Evolutionary conservation across 2,329 filamentous ascomycete genomes (phyloP).

Genomic region (Teratosphaeria viscida): DNA sequence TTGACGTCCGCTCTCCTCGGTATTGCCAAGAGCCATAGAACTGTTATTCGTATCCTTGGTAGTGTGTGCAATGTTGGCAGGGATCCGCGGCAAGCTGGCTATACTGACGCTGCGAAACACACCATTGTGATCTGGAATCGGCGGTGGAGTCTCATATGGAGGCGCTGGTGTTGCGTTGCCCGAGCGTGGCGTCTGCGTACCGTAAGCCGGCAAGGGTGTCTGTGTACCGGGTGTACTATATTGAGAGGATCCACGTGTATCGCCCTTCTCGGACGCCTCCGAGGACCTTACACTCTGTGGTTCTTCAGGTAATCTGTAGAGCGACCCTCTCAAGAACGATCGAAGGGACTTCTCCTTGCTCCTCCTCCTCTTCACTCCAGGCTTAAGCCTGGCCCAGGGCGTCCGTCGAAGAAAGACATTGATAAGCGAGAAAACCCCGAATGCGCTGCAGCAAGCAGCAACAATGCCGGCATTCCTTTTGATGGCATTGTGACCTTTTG

Average conservation of each 20-base stretch:
- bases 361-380: neutral
- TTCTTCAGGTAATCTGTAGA: neutral
- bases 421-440: conserved; percentile 17
- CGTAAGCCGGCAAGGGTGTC: conserved; percentile 5
- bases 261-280: neutral
- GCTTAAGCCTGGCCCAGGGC: conserved; percentile 13
- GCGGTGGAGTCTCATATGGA: conserved; percentile 1
- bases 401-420: conserved; percentile 19
- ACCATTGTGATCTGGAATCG: neutral
- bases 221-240: conserved; percentile 1
- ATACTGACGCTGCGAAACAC: neutral
- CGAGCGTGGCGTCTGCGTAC: conserved; percentile 3
- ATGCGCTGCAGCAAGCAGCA: conserved; percentile 18
- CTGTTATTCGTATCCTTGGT: neutral
- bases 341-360: neutral
- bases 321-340: neutral
- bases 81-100: neutral
- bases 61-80: neutral
- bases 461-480: conserved; percentile 16
- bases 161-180: conserved; percentile 4
- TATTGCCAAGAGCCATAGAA: neutral
- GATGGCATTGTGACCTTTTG: conserved; percentile 6
- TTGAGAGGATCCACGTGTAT: neutral
- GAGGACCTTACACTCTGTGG: neutral
- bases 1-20: neutral